Percentiles rank a stretch among this genome's conserved stretches.
phyloP scores from a whole-genome alignment of 352 stramenopile species.

The Phytophthora fragariaefolia region DNA sequence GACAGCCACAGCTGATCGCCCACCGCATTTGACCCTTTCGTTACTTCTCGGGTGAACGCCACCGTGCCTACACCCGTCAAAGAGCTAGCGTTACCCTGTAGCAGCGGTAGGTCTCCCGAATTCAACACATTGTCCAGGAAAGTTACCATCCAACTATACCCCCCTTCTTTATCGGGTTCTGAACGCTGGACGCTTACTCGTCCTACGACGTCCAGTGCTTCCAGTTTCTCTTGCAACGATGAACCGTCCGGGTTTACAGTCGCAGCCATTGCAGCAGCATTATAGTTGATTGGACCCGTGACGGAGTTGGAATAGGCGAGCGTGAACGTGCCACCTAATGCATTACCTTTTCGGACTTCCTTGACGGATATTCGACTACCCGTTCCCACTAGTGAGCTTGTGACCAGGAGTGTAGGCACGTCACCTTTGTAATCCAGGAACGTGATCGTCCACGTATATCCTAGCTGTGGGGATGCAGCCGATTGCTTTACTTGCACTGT shows the following conservation, averaged over 20 bases:
- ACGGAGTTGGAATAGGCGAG: constrained; percentile 51
- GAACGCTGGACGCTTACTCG: constrained; percentile 51
- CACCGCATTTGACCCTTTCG: constrained; percentile 74
- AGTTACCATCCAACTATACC: constrained; percentile 65
- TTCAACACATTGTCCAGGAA: constrained; percentile 75
- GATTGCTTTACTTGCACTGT: constrained; percentile 66
- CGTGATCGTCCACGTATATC: constrained; percentile 81
- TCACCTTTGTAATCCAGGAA: constrained; percentile 80
- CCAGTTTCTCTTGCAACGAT: constrained; percentile 77
- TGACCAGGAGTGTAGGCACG: constrained; percentile 59
- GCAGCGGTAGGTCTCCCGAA: constrained; percentile 54
- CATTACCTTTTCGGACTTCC: constrained; percentile 79
- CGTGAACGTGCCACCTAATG: constrained; percentile 66
- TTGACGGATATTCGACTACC: constrained; percentile 59
- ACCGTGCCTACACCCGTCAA: constrained; percentile 56
- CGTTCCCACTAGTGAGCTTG: constrained; percentile 70
- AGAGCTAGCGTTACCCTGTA: constrained; percentile 35
- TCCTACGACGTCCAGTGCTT: constrained; percentile 64
- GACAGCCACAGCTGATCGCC: constrained; percentile 80
- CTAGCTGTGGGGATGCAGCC: constrained; percentile 55
- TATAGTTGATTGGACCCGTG: constrained; percentile 31
- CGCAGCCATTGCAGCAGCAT: constrained; percentile 42
- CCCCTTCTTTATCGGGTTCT: constrained; percentile 60
- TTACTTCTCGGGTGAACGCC: constrained; percentile 53
- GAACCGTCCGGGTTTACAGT: constrained; percentile 55